Base-by-base conservation (phyloP, 2,329 filamentous ascomycete genomes). In the Bipolaris sorokiniana region DNA sequence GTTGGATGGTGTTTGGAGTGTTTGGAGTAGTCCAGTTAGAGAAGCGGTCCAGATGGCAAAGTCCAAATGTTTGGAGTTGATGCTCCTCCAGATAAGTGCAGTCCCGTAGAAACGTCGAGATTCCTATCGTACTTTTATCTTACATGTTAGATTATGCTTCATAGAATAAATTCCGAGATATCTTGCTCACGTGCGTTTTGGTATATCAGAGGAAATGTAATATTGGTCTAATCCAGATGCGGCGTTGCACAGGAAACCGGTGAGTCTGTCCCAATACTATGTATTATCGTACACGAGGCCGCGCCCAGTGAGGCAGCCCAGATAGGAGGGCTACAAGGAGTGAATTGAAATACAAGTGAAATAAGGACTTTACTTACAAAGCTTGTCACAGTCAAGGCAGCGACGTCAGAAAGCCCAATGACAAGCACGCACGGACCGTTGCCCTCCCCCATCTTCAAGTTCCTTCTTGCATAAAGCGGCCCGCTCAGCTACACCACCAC, bases 391-490 rank as follows among this genome's bases (percentile, higher is more conserved):
- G 52, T 47, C 26, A 52, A 56, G 49, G 40, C 54, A 61, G 58
- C 58, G 61, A 67, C 62, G 62, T 64, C 61, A 56, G 48, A 40
- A 58, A 60, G 53, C 63, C 67, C 66, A 69, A 68, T 68, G 54
- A 38, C 46, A 52, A 53, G 54, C 31, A 53, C 59, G 61, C 63
- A 58, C 62, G 65, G 67, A 57, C 63, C 66, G 51, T 44, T 53
- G 50, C 56, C 48, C 58, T 53, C 63, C 61, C 61, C 63, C 60
- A 64, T 59, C 59, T 55, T 66, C 67, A 65, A 64, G 62, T 63
- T 65, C 62, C 60, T 57, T 56, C 53, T 47, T 66, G 67, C 68
- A 71, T 66, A 71, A 70, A 73, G 69, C 64, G 63, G 68, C 62
- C 64, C 62, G 65, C 62, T 58, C 63, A 57, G 42, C 60, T 56